phyloP scores from a whole-genome alignment of 129 eudicot species.

The Escallonia herrerae region DNA sequence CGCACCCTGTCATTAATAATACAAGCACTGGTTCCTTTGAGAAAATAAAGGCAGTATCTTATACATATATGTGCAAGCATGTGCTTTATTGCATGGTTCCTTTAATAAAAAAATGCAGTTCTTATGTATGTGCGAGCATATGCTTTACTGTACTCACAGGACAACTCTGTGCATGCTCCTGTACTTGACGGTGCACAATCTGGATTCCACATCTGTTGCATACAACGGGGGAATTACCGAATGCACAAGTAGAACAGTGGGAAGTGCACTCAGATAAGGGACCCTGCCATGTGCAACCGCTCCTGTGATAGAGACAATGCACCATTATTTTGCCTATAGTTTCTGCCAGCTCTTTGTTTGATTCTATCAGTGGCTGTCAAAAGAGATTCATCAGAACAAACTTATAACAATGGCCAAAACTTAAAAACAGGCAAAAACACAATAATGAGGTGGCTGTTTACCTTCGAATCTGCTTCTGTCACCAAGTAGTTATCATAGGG shows the following conservation, averaged over 20 bases:
- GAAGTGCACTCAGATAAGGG: conserved; percentile 69
- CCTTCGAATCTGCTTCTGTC: conserved; percentile 87
- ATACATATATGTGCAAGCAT: neutral
- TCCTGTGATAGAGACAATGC: conserved; percentile 79
- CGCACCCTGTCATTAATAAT: conserved; percentile 42
- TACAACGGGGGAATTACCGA: conserved; percentile 85
- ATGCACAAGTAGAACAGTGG: conserved; percentile 73
- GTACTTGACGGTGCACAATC: conserved; percentile 91
- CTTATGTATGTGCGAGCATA: neutral
- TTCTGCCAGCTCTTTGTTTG: conserved; percentile 75
- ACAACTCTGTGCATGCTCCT: conserved; percentile 92
- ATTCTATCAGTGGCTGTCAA: conserved; percentile 73
- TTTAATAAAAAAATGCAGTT: neutral
- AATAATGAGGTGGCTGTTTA: conserved; percentile 1
- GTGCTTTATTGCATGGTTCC: too few relatives aligned
- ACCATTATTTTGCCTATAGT: conserved; percentile 75
- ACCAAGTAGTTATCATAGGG: conserved; percentile 96
- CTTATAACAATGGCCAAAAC: neutral
- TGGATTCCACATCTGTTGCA: conserved; percentile 93
- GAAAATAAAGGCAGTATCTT: neutral
- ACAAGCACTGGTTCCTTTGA: neutral
- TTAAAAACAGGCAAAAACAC: neutral
- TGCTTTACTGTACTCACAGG: conserved; percentile 42
- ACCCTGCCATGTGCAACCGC: conserved; percentile 98
- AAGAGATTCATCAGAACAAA: neutral